Base-by-base conservation (phyloP, 2,329 filamentous ascomycete genomes). In the Fusarium brevicatenulatum region DNA sequence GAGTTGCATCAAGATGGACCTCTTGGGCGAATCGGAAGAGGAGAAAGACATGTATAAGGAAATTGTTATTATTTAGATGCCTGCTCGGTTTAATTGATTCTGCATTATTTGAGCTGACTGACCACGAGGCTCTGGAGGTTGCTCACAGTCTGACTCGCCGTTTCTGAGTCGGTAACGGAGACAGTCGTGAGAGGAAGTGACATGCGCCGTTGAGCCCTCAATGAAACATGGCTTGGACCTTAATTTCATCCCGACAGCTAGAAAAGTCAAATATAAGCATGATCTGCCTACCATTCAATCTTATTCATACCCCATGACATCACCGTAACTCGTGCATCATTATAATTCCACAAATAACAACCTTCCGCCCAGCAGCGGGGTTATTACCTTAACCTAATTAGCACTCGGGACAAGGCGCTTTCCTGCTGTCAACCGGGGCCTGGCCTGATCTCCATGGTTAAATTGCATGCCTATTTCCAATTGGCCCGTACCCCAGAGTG, bases 401-500 rank as follows among this genome's bases (percentile, higher is more conserved):
- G 23, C 55, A 61, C 25, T 53, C 30, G 46, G 25, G 30, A 42
- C 47, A 28, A 65, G 49, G 4, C 30, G n/a, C 8, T 52, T 2
- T 36, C 11, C 9, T 52, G 39, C 23, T 50, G 42, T 37, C 32
- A 50, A 49, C 32, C 21, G 13, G 34, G 34, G 37, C 32, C 62
- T 66, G 61, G 62, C 62, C 43, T 66, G 64, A 67, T 61, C 30
- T 23, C 49, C 21, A 2, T 67, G 64, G 64, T 46, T 67, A 67
- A 67, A 67, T 67, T 10, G 11, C 15, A 6, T 1, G 0, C 5
- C 11, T 0, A 23, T 9, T 44, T 10, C 36, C 34, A 10, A 66
- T 67, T 60, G 53, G 63, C 7, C 15, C 10, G 18, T 66, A 21
- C 62, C 50, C 52, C 61, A 19, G 63, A 58, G n/a, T 36, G 25